phyloP scores from a whole-genome alignment of 371 early-diverging fungal species.

The Mortierella sp. region DNA sequence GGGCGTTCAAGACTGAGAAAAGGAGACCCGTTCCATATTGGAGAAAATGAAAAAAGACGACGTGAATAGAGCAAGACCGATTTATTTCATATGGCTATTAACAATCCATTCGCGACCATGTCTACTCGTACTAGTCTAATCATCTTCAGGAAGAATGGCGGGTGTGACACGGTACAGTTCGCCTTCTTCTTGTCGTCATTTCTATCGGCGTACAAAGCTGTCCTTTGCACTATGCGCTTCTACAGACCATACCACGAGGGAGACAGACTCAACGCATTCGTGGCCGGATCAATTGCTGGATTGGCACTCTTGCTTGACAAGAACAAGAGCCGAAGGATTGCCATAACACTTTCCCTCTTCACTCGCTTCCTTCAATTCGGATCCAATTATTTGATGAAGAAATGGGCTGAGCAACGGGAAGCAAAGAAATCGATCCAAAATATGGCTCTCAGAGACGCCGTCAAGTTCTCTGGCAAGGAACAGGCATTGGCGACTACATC shows the following conservation, averaged over 20 bases:
- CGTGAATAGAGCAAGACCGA: no score
- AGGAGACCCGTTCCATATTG: no score
- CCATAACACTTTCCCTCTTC: slow-evolving; percentile 82
- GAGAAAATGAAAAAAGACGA: no score
- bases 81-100: no score
- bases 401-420: slow-evolving; percentile 64
- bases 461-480: slow-evolving; percentile 11
- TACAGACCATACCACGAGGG: slow-evolving; percentile 61
- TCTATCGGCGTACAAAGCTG: slow-evolving; percentile 82
- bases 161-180: slow-evolving; percentile 81
- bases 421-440: slow-evolving; percentile 21
- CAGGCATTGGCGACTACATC: slow-evolving; percentile 5
- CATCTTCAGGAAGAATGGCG: slow-evolving; percentile 67
- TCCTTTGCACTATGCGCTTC: slow-evolving; percentile 76
- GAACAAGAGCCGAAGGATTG: slow-evolving; percentile 74
- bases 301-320: slow-evolving; percentile 76
- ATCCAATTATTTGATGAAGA: slow-evolving; percentile 73
- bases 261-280: slow-evolving; percentile 76
- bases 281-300: slow-evolving; percentile 85
- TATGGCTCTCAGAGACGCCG: slow-evolving; percentile 18
- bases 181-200: slow-evolving; percentile 84
- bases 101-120: no score
- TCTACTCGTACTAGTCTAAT: slow-evolving; percentile 61
- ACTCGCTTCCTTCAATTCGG: slow-evolving; percentile 83
- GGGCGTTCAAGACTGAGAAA: no score